A percentile compares a stretch with the other conserved stretches of the same genome.
Evolutionary conservation across 805 yeast species (phyloP).

Genomic region (Ogataea sp.): DNA sequence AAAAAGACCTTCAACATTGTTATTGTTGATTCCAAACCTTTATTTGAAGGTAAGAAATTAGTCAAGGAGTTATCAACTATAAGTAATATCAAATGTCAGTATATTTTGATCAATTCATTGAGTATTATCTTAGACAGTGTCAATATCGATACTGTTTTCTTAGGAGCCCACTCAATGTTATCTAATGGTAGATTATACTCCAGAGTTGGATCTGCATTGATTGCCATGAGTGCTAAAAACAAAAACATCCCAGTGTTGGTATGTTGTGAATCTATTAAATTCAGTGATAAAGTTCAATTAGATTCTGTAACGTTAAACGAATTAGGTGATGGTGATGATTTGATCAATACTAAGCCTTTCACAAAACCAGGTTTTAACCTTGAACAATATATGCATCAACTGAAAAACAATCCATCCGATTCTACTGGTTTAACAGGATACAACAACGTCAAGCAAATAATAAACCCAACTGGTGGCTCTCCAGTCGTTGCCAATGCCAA

Average conservation of each 20-base stretch:
- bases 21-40: slow-evolving; percentile 87
- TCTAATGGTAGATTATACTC: slow-evolving; percentile 91
- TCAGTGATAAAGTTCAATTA: slow-evolving; percentile 89
- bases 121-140: slow-evolving; percentile 60
- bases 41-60: slow-evolving; percentile 84
- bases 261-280: slow-evolving; percentile 91
- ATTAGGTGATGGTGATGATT: slow-evolving; percentile 71
- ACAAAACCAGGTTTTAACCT: slow-evolving; percentile 56
- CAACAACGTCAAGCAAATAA: slow-evolving; percentile 10
- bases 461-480: slow-evolving; percentile 3
- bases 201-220: slow-evolving; percentile 89
- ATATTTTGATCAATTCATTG: slow-evolving; percentile 71
- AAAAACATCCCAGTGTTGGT: slow-evolving; percentile 91
- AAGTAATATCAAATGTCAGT: slow-evolving; percentile 63
- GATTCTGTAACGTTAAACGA: slow-evolving; percentile 95
- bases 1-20: slow-evolving; percentile 67
- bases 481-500: slow-evolving; percentile 4
- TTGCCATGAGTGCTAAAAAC: slow-evolving; percentile 84
- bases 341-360: slow-evolving; percentile 48
- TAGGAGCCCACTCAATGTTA: slow-evolving; percentile 96
- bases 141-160: slow-evolving; percentile 81
- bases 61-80: slow-evolving; percentile 51
- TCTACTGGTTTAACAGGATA: slow-evolving; percentile 18
- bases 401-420: slow-evolving; percentile 19
- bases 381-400: slow-evolving; percentile 48